Evolutionary conservation across 2,329 filamentous ascomycete genomes (phyloP).

Genomic region (Xylariaceae sp.): DNA sequence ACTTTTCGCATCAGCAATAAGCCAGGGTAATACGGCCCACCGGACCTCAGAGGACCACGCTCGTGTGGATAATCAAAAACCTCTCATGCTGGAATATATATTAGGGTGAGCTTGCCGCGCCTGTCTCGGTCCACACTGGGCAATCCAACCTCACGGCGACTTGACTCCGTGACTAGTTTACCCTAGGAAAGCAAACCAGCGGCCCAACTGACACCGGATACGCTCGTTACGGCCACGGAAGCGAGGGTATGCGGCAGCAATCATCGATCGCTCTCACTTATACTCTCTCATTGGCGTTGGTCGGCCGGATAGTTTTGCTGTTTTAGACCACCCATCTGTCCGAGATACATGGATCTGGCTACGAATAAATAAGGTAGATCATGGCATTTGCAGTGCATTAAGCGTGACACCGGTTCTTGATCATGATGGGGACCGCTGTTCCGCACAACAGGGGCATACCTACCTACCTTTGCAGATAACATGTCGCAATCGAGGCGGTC

Average conservation of each 20-base stretch:
- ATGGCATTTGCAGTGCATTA: not conserved
- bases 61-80: not conserved
- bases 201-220: not conserved
- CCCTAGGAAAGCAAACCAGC: not conserved
- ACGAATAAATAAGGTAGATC: not conserved
- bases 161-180: not conserved
- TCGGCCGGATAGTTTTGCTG: not conserved
- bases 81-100: constrained; percentile 6
- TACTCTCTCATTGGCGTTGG: not conserved
- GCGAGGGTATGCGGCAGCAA: not conserved
- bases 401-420: not conserved
- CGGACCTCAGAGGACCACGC: not conserved
- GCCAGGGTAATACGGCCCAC: not conserved
- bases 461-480: not conserved
- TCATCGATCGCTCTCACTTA: not conserved
- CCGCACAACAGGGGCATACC: too few relatives aligned
- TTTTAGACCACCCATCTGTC: not conserved
- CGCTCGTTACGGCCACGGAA: not conserved
- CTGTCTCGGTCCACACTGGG: not conserved
- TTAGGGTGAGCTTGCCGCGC: constrained; percentile 10
- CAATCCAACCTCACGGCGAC: not conserved
- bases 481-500: constrained; percentile 14
- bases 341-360: not conserved
- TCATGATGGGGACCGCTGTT: not conserved
- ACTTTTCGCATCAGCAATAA: constrained; percentile 7